Evolutionary conservation across 2,329 filamentous ascomycete species (phyloP), one percentile per base, ranked within the genome.

Genomic region (Geoglossum cookeanum): DNA sequence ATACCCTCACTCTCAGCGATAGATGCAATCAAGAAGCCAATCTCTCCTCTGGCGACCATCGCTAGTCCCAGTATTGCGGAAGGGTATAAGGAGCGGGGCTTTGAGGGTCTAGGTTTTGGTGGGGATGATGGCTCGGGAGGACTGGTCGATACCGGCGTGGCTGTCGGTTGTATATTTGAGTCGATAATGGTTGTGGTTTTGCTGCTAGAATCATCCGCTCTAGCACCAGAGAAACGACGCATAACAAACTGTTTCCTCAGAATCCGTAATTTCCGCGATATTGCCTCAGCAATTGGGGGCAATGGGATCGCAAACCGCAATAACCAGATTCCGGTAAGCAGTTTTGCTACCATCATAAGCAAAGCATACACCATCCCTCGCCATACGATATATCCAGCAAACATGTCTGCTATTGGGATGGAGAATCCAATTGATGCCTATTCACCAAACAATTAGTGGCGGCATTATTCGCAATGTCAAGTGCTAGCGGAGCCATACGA

Each of bases 31-130:
- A 91, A 67, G 60, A 88, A 88, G 0, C 85, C 85, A 37, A 91
- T 87, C 65, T 92, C 86, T 0, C 86, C 85, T n/a, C 85, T 75
- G 0, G 85, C 80, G 0, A 84, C 78, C 85, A 91, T 91, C 2
- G 79, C 79, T 17, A 77, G 72, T 0, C 81, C 81, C 0, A 90
- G 69, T 2, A 90, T 80, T 0, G 76, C 73, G 0, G 80, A 75
- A 0, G 85, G 84, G 60, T 87, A 83, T 0, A 86, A 69, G 0
- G 83, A 87, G 2, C 75, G 67, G 0, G 80, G 78, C 53, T 77
- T 79, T 11, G 33, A 37, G 33, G 6, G 11, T 37, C 11, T 37
- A 6, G 33, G 33, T 1, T 11, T 37, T 7, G 33, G 7, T 1
- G 33, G 33, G 33, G 7, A 6, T 37, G 33, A 37, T 6, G 33